A percentile compares a stretch with the other conserved stretches of the same genome.
Evolutionary conservation across 192 early-diverging fungal species (phyloP).

Genomic region (Chytriomyces sp.): DNA sequence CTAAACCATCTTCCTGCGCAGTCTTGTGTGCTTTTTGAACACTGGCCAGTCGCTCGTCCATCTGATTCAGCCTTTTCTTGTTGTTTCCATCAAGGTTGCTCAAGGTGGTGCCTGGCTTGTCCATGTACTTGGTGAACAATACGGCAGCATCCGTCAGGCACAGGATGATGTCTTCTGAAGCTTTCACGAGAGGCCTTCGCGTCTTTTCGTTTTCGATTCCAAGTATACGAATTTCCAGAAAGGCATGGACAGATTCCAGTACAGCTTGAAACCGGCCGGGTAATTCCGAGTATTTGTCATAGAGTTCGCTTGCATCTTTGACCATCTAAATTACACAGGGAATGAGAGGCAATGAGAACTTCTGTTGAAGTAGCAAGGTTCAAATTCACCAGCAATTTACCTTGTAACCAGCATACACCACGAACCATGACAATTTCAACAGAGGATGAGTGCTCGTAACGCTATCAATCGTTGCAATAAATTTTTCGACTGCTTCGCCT

Average conservation of each 20-base stretch:
- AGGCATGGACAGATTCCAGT: neutral
- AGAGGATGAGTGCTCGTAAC: neutral
- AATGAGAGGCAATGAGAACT: neutral
- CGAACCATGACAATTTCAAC: conserved; percentile 3
- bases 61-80: neutral
- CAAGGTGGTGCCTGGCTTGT: neutral
- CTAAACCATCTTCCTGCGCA: neutral
- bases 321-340: neutral
- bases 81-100: neutral
- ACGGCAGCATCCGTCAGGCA: neutral
- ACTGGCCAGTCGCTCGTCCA: neutral
- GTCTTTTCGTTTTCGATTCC: neutral
- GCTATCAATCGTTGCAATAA: too few species aligned
- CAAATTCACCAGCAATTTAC: neutral
- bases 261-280: neutral
- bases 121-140: neutral
- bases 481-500: too few species aligned
- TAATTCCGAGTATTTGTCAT: neutral
- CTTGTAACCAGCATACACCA: conserved; percentile 10
- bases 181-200: neutral
- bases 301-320: neutral
- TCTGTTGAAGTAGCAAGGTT: too few species aligned
- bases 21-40: neutral
- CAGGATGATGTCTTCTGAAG: neutral
- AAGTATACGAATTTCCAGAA: neutral